Evolutionary conservation across 192 early-diverging fungal species (phyloP), one percentile per base, ranked within the genome.

Genomic region (Coemansia sp.): DNA sequence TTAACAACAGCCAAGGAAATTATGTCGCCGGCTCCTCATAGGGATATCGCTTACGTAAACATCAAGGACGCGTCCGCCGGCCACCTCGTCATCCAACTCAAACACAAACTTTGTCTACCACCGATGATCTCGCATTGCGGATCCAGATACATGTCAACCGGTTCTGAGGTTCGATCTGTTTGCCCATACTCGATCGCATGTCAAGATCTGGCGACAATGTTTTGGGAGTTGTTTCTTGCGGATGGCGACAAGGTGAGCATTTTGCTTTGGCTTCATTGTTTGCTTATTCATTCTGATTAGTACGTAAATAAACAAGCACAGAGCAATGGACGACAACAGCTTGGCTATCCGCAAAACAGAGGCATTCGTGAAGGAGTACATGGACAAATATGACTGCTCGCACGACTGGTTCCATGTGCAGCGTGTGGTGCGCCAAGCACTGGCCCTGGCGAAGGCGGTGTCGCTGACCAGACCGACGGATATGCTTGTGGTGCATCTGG

Each of bases 381-480:
- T 89, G 88, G 62, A 61, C 30, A 72, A 67, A 28, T 86, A 86
- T 33, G 88, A 89, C 54, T 85, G 86, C 52, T 89, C 88, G 2
- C 88, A 89, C 62, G 88, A 89, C 61, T 86, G 79, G 81, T 58
- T 83, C 6, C 88, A 89, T 69, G 86, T 89, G 5, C 79, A 88
- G 56, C 82, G 88, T 15, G 88, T 89, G 4, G 84, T 85, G 27
- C 57, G 83, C 14, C 78, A 83, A 55, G 86, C 85, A 13, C 57
- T 74, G 2, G 57, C 57, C 9, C 56, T 74, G 19, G 83, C 85
- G 4, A 68, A 54, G 14, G 45, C 63, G 8, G 74, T 82, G 47
- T 28, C 70, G 6, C 29, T 38, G n/a, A 48, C 57, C 0, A 70
- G 72, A 29, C 55, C 72, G 14, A 48, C 85, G 2, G 87, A 89